Conservation (phyloP, 108 stramenopile species). For the Cyclotella sp. region DNA sequence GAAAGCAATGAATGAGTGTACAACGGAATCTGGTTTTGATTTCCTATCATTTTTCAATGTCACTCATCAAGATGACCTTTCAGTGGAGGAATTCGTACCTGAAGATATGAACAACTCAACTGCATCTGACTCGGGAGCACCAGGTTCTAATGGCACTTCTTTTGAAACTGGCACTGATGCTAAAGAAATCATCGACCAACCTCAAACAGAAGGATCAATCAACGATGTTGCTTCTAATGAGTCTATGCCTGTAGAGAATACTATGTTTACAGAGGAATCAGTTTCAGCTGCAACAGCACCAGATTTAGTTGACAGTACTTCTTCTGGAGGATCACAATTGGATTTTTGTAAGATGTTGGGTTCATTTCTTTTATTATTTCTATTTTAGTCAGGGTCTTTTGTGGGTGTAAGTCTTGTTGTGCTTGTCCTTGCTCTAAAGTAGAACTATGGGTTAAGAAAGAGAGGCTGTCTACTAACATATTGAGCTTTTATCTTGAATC, state of each 20-base stretch:
- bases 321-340: no score
- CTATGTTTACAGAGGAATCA: no score
- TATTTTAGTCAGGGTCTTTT: no score
- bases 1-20: not conserved
- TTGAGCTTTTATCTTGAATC: no score
- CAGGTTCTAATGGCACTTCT: not conserved
- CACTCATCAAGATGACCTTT: not conserved
- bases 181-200: not conserved
- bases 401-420: no score
- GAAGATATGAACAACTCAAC: not conserved
- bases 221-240: not conserved
- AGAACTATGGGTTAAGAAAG: no score
- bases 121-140: not conserved
- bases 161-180: not conserved
- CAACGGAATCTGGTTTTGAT: conserved; percentile 4
- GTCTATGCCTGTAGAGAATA: not conserved
- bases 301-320: no score
- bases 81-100: not conserved
- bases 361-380: no score
- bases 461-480: no score
- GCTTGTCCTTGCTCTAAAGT: no score
- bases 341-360: no score
- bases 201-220: not conserved
- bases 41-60: not conserved
- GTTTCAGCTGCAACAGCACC: no score